These are phyloP conservation scores for Linnemannia zychae DNA, from an alignment of 192 early-diverging fungal species.

Conservation along the genomic window DNA sequence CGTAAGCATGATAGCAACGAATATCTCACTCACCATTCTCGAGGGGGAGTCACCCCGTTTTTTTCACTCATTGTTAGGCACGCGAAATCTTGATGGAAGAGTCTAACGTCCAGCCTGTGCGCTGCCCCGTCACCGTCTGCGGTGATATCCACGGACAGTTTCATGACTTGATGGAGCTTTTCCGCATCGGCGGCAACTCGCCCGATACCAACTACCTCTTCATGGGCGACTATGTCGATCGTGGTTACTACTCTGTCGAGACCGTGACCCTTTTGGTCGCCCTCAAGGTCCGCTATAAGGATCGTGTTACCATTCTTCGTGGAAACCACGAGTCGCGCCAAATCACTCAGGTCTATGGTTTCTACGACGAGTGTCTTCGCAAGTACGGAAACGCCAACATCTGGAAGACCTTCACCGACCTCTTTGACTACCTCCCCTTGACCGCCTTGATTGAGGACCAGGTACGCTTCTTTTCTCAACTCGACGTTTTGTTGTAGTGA, in stretches of 20 bases:
- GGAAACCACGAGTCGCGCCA: constrained; percentile 99
- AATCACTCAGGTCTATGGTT: constrained; percentile 99
- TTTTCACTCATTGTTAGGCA: constrained; percentile 59
- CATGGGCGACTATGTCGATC: constrained; percentile 99
- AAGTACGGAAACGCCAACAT: constrained; percentile 99
- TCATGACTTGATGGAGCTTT: constrained; percentile 97
- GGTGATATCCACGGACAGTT: constrained; percentile 99
- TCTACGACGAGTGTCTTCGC: constrained; percentile 98
- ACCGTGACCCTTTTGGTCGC: constrained; percentile 96
- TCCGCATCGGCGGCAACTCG: constrained; percentile 95
- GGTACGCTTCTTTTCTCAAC: constrained; percentile 48
- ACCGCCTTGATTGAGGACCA: constrained; percentile 97
- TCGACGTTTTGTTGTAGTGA: not conserved
- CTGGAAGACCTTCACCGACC: constrained; percentile 97
- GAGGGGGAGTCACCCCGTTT: not conserved
- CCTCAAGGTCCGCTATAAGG: constrained; percentile 93
- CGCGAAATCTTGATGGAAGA: constrained; percentile 97
- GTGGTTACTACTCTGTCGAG: constrained; percentile 99
- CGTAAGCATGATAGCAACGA: not conserved
- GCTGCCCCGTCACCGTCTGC: constrained; percentile 96
- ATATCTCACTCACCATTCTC: constrained; percentile 1
- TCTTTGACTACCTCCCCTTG: constrained; percentile 97
- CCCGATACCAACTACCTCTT: constrained; percentile 99
- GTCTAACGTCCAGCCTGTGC: constrained; percentile 97
- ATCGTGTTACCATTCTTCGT: constrained; percentile 96